These are phyloP conservation scores for Nitzschia inconspicua DNA, from an alignment of 108 stramenopile genomes.

Conservation along the genomic window DNA sequence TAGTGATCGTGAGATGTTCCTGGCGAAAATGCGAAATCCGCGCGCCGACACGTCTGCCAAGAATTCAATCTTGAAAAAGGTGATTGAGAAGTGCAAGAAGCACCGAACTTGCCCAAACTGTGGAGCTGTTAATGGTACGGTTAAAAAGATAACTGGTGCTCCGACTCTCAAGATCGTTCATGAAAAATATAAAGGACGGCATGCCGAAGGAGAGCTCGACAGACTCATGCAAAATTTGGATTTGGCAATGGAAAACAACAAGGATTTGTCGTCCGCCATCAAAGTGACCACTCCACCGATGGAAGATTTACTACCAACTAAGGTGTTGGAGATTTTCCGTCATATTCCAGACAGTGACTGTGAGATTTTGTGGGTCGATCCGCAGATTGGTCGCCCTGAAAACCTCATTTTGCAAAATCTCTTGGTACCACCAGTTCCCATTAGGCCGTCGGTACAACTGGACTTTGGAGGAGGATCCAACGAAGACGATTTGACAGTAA, in stretches of 20 bases:
- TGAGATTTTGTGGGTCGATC: slow-evolving; percentile 91
- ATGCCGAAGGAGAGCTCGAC: slow-evolving; percentile 73
- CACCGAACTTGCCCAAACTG: slow-evolving; percentile 82
- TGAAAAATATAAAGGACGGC: slow-evolving; percentile 82
- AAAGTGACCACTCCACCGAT: slow-evolving; percentile 43
- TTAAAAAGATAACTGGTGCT: slow-evolving; percentile 93
- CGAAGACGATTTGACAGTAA: slow-evolving; percentile 98
- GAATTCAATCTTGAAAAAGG: slow-evolving; percentile 70
- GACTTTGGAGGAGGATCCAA: slow-evolving; percentile 95
- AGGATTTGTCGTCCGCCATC: slow-evolving; percentile 52
- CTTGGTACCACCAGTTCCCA: slow-evolving; percentile 98
- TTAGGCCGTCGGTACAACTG: slow-evolving; percentile 98
- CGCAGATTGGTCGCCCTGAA: slow-evolving; percentile 91
- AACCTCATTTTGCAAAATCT: slow-evolving; percentile 90
- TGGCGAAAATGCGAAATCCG: slow-evolving; percentile 82
- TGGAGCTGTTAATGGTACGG: slow-evolving; percentile 86
- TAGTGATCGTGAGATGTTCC: slow-evolving; percentile 45
- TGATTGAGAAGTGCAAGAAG: slow-evolving; percentile 95
- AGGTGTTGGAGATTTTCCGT: slow-evolving; percentile 83
- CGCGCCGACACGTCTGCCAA: slow-evolving; percentile 79
- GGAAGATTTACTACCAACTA: slow-evolving; percentile 77
- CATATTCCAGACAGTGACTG: slow-evolving; percentile 94
- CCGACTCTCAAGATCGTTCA: slow-evolving; percentile 93
- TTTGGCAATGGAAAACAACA: slow-evolving; percentile 65
- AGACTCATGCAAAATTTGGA: slow-evolving; percentile 52